phyloP scores from a whole-genome alignment of 768 basidiomycete genomes.

The Suillus spraguei region DNA sequence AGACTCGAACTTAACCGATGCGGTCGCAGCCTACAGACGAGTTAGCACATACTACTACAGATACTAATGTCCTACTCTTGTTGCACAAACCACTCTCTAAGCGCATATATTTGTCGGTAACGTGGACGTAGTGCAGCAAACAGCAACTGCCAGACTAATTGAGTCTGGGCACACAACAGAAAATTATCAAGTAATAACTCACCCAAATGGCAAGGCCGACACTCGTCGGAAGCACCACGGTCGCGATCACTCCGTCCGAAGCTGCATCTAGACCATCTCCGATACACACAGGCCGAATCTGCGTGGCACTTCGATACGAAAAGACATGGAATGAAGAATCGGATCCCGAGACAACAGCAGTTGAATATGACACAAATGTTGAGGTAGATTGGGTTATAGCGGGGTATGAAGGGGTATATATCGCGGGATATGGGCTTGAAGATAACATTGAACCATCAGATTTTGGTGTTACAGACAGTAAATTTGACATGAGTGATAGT shows the following conservation, averaged over 20 bases:
- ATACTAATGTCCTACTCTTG: slow-evolving; percentile 52
- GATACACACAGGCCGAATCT: slow-evolving; percentile 52
- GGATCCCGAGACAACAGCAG: background rate
- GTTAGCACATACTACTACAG: slow-evolving; percentile 15
- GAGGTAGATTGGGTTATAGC: slow-evolving; percentile 40
- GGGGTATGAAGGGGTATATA: slow-evolving; percentile 31
- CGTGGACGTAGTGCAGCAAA: slow-evolving; percentile 72
- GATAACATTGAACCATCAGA: slow-evolving; percentile 8
- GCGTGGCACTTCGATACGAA: slow-evolving; percentile 11
- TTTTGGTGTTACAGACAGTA: slow-evolving; percentile 7
- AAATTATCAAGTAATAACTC: slow-evolving; percentile 26
- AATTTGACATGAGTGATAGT: background rate
- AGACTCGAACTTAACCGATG: slow-evolving; percentile 57
- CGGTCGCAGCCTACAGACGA: slow-evolving; percentile 57
- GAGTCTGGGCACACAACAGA: slow-evolving; percentile 1
- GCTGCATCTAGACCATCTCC: slow-evolving; percentile 67
- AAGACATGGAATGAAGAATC: slow-evolving; percentile 18
- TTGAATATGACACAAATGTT: slow-evolving; percentile 13
- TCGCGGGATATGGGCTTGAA: slow-evolving; percentile 15
- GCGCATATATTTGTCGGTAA: slow-evolving; percentile 69
- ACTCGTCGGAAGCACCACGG: slow-evolving; percentile 55
- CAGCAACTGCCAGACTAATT: slow-evolving; percentile 43
- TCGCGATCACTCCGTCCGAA: slow-evolving; percentile 60
- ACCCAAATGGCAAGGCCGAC: slow-evolving; percentile 75
- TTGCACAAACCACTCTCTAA: slow-evolving; percentile 78